Conservation (phyloP, 768 basidiomycete species). For the Collybia sordida region DNA sequence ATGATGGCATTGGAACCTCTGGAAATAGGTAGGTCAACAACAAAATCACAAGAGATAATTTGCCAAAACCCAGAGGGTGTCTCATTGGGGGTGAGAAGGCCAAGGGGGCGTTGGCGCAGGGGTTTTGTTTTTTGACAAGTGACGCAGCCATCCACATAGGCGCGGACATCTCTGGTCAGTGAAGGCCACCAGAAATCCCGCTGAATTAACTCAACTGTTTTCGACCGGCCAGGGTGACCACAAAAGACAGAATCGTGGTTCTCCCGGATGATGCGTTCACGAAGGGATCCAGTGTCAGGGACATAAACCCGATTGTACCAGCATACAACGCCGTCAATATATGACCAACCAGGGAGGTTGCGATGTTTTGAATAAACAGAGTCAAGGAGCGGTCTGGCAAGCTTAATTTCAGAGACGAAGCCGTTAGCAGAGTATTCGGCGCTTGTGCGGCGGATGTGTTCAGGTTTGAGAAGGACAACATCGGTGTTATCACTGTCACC, state of each 20-base stretch:
- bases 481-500: constrained; percentile 19
- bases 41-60: constrained; percentile 35
- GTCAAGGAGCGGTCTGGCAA: no score
- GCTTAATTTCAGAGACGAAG: neutral
- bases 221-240: constrained; percentile 33
- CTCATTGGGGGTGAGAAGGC: constrained; percentile 15
- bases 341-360: constrained; percentile 5
- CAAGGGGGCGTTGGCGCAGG: constrained; percentile 24
- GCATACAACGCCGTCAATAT: constrained; percentile 4
- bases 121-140: constrained; percentile 30
- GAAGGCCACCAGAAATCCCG: constrained; percentile 24
- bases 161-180: constrained; percentile 12
- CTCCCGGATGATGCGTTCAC: constrained; percentile 4
- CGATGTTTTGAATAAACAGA: neutral
- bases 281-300: constrained; percentile 13
- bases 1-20: constrained; percentile 33
- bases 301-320: constrained; percentile 18
- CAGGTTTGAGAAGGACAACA: constrained; percentile 12
- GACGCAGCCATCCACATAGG: constrained; percentile 26
- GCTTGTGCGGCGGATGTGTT: neutral
- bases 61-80: constrained; percentile 26
- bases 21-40: constrained; percentile 28
- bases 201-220: constrained; percentile 26
- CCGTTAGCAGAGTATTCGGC: neutral
- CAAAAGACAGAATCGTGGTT: constrained; percentile 14